phyloP scores from a whole-genome alignment of 2,329 filamentous ascomycete genomes.

The Fusarium metavorans region DNA sequence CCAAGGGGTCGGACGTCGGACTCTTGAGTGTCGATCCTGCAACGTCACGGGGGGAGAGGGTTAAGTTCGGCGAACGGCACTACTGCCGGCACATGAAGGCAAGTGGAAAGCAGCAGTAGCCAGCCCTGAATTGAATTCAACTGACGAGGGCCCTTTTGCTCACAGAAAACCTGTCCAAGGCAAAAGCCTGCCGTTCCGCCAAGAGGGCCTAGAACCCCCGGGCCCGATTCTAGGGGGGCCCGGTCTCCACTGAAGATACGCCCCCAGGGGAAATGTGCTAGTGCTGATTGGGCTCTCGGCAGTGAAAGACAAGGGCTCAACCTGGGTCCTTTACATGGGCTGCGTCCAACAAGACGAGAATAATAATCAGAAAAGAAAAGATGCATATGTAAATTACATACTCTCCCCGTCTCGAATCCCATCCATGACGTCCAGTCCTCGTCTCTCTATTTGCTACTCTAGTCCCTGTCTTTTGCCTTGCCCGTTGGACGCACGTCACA shows the following conservation, averaged over 20 bases:
- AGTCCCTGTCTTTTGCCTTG: too few species aligned
- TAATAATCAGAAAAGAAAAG: neutral
- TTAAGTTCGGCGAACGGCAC: constrained; percentile 10
- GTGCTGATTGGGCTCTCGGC: constrained; percentile 30
- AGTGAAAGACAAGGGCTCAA: constrained; percentile 28
- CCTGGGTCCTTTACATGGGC: neutral
- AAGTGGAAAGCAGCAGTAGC: neutral
- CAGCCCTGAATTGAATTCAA: neutral
- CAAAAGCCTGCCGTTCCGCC: constrained; percentile 1
- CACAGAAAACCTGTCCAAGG: neutral
- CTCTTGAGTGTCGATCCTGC: constrained; percentile 23
- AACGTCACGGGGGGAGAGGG: neutral
- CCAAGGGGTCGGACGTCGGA: constrained; percentile 16
- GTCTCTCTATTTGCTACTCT: neutral
- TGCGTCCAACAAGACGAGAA: constrained; percentile 9
- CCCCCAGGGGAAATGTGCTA: neutral
- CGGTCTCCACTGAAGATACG: neutral
- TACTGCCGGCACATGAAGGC: constrained; percentile 30
- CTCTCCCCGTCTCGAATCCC: neutral
- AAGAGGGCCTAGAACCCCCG: constrained; percentile 34
- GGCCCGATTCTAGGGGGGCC: constrained; percentile 19
- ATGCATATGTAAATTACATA: neutral
- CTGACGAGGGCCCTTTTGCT: too few species aligned
- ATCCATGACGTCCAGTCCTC: neutral
- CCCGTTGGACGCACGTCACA: constrained; percentile 1